Evolutionary conservation across 176 grass and related monocot genomes (phyloP).

Genomic region (Miscanthus lutarioriparius): DNA sequence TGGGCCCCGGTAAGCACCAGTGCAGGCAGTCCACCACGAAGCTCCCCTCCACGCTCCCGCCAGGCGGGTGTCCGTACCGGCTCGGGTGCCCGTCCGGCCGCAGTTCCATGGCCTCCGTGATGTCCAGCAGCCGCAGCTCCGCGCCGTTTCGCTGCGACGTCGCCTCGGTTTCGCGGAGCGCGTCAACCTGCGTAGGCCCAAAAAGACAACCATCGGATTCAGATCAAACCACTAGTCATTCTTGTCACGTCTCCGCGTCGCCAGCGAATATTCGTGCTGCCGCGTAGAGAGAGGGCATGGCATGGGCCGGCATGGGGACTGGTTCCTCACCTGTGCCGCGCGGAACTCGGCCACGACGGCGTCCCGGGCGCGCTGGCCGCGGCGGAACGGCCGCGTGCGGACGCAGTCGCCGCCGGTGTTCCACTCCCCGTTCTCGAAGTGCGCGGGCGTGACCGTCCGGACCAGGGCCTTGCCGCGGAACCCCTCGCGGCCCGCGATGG

Average conservation of each 20-base stretch:
- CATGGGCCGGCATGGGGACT: background rate
- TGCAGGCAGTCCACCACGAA: constrained; percentile 62
- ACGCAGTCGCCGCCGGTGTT: constrained; percentile 67
- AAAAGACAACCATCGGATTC: background rate
- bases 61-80: constrained; percentile 52
- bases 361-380: constrained; percentile 37
- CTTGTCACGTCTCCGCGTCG: background rate
- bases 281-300: background rate
- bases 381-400: constrained; percentile 37
- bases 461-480: constrained; percentile 51
- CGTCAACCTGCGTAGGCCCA: constrained; percentile 10
- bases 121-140: constrained; percentile 54
- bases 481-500: background rate
- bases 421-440: constrained; percentile 68
- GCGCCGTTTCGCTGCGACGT: constrained; percentile 12
- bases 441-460: constrained; percentile 58
- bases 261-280: background rate
- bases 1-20: constrained; percentile 69
- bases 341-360: constrained; percentile 47
- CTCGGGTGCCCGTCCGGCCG: constrained; percentile 80
- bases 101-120: constrained; percentile 58
- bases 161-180: constrained; percentile 34
- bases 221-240: background rate
- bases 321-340: constrained; percentile 17
- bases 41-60: constrained; percentile 48